Base-by-base conservation (phyloP, 2,329 filamentous ascomycete genomes). In the Metarhizium humberi region DNA sequence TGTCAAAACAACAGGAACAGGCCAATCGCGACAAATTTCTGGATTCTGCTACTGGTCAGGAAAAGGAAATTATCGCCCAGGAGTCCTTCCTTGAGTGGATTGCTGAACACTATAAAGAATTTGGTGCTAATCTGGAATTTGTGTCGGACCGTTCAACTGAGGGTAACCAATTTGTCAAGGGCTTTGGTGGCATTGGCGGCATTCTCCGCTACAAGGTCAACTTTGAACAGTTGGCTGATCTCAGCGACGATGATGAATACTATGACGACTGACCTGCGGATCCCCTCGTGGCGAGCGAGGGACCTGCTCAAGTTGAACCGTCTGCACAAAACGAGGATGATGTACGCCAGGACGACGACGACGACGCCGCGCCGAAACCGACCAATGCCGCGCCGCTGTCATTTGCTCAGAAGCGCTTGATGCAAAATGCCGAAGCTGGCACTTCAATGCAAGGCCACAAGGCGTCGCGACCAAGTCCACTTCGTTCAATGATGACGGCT, bases 151-250 rank as follows among this genome's bases (percentile, higher is more conserved):
- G 91, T 62, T 97, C 92, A 58, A 95, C 90, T 58, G 94, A 99
- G 77, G 94, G 94, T 71, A 99, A 99, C 77, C 94, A 99, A 79
- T 99, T 99, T 75, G 94, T 99, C 68, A 97, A 96, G 79, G 94
- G 94, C 61, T 99, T 99, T 69, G 94, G 94, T 86, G 94, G 94
- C 69, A 96, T 99, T 66, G 94, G 94, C 63, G 92, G 92, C 61
- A 87, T 99, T 68, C 85, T 99, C 70, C 91, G 94, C 65, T 99
- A 99, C 85, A 96, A 96, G 80, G 90, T 99, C 80, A 99, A 99
- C 80, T 99, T 99, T 77, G 95, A 99, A 77, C 95, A 99, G 75
- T 82, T 99, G 74, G 88, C 87, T 73, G 94, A 97, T 72, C 81
- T 88, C 68, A 92, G 95, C 72, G 88, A 94, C 71, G 88, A 92